Evolutionary conservation across 2,329 filamentous ascomycete genomes (phyloP).

Genomic region (Reticulascus tulasneorum): DNA sequence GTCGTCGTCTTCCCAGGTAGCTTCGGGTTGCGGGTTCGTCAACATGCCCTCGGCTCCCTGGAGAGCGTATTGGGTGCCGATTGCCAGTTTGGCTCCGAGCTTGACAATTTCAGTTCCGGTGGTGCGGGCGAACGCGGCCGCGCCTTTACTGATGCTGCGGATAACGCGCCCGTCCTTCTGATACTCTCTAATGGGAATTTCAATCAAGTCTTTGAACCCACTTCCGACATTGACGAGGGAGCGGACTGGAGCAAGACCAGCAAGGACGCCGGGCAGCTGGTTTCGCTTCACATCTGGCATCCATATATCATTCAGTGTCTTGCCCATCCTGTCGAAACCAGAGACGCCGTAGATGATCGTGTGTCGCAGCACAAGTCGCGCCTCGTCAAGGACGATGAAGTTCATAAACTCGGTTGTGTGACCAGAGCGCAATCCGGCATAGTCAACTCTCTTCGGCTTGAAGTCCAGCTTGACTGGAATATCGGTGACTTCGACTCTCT

Average conservation of each 20-base stretch:
- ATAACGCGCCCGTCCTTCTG: slow-evolving; percentile 90
- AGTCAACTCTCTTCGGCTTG: slow-evolving; percentile 97
- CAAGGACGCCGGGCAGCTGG: slow-evolving; percentile 83
- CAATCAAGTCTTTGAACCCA: slow-evolving; percentile 80
- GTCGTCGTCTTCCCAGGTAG: slow-evolving; percentile 56
- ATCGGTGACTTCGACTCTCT: slow-evolving; percentile 81
- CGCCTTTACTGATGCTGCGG: slow-evolving; percentile 87
- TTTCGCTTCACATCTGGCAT: slow-evolving; percentile 87
- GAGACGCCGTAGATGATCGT: slow-evolving; percentile 89
- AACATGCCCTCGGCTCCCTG: slow-evolving; percentile 84
- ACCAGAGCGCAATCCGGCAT: slow-evolving; percentile 84
- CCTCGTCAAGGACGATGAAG: slow-evolving; percentile 86
- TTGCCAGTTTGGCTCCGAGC: slow-evolving; percentile 87
- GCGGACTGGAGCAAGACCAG: slow-evolving; percentile 84
- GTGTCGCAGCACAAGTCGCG: slow-evolving; percentile 80
- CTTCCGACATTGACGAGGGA: slow-evolving; percentile 87
- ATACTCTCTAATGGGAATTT: slow-evolving; percentile 89
- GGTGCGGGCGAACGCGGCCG: slow-evolving; percentile 82
- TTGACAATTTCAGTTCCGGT: slow-evolving; percentile 94
- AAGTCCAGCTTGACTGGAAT: slow-evolving; percentile 86
- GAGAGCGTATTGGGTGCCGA: slow-evolving; percentile 90
- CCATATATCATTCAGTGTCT: slow-evolving; percentile 94
- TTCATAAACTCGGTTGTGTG: slow-evolving; percentile 99
- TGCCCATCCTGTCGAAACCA: slow-evolving; percentile 85
- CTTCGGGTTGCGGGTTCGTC: slow-evolving; percentile 32